Base-by-base conservation (phyloP, 805 yeast genomes). In the Saccharomyces mikatae region DNA sequence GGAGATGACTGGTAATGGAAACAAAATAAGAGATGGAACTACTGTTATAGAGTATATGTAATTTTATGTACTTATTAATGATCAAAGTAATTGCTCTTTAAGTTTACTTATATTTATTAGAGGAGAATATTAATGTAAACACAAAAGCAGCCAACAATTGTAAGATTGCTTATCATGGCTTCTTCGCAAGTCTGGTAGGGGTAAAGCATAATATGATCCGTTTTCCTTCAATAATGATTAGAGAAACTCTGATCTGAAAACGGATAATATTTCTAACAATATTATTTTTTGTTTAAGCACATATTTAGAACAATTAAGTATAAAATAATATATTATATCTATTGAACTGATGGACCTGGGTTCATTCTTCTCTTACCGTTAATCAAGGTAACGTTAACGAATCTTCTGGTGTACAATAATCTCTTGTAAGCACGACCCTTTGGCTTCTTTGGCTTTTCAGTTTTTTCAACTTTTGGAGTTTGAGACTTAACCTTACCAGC, bases 401-500 rank as follows among this genome's bases (percentile, higher is more conserved):
- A 92, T 83, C 99, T 91, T 81, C 95, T 91, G 82, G 96, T 92
- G 96, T 94, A 94, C 80, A 89, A 81, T 74, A 91, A 76, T 81
- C 99, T 87, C 89, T 89, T 91, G 95, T 89, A 86, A 77, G 99
- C 99, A 80, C 99, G 90, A 77, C 99, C 99, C 82, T 89, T 88
- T 79, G 97, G 97, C 72, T 83, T 78, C 87, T 94, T 94, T 80
- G 95, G 95, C 80, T 87, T 87, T 82, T 86, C 89, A 74, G 84
- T 82, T 84, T 94, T 94, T 80, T 94, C 99, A 79, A 92, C 99
- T 85, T 92, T 94, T 80, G 99, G 98, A 79, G 97, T 91, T 84
- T 89, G 96, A 77, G 98, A 90, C 83, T 91, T 92, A 82, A 94
- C 99, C 83, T 94, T 92, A 89, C 99, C 99, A 83, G 99, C 99